Conservation (phyloP, 2,329 filamentous ascomycete genomes). For the Nothomitra cinnamomea region DNA sequence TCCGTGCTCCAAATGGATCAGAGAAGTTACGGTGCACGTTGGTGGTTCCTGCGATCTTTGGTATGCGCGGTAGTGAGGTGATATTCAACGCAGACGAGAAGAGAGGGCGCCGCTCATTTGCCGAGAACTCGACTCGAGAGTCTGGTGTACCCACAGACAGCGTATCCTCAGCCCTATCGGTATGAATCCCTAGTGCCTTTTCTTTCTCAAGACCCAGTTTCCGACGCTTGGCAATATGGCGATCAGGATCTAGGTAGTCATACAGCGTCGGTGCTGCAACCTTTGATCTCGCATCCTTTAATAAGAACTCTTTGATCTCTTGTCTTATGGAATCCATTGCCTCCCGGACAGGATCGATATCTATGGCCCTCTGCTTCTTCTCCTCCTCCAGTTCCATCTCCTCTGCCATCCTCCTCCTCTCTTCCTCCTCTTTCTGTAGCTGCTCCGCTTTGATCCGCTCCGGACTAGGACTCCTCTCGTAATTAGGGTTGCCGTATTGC, state of each 20-base stretch:
- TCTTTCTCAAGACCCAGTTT: conserved; percentile 56
- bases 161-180: conserved; percentile 44
- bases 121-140: conserved; percentile 26
- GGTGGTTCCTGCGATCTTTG: conserved; percentile 43
- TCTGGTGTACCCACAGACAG: conserved; percentile 47
- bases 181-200: conserved; percentile 36
- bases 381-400: conserved; percentile 77
- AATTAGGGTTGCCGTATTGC: conserved; percentile 46
- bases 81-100: conserved; percentile 43
- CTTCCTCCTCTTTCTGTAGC: conserved; percentile 23
- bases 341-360: conserved; percentile 78
- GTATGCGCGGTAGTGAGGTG: conserved; percentile 54
- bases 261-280: conserved; percentile 69
- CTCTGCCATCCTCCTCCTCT: conserved; percentile 52
- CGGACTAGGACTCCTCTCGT: conserved; percentile 36
- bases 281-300: conserved; percentile 76
- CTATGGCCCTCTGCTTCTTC: conserved; percentile 69
- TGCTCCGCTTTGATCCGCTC: conserved; percentile 30
- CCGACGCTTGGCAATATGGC: conserved; percentile 62
- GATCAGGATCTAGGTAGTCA: conserved; percentile 64
- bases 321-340: conserved; percentile 62
- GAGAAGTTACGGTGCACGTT: conserved; percentile 46
- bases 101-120: conserved; percentile 18
- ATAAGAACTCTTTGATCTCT: conserved; percentile 72
- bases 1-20: conserved; percentile 50